These are phyloP conservation scores for Plasmodium reichenowi DNA, from an alignment of 169 alveolate genomes.

Conservation along the genomic window DNA sequence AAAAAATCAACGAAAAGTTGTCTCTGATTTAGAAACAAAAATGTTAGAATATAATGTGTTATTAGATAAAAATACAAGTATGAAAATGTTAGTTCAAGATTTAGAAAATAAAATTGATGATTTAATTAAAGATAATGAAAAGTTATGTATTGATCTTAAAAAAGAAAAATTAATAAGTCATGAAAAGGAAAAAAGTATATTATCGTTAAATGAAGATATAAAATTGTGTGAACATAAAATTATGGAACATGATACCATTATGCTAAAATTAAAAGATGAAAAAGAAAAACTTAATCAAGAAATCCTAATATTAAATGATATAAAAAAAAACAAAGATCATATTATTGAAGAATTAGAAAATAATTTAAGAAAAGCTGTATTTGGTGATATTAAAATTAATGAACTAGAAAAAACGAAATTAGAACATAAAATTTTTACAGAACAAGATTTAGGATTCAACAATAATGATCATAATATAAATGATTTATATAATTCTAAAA, in stretches of 20 bases:
- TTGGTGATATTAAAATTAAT: constrained; percentile 57
- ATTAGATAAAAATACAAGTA: constrained; percentile 75
- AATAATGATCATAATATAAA: constrained; percentile 13
- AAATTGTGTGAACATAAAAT: constrained; percentile 33
- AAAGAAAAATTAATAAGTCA: constrained; percentile 56
- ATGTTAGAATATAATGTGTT: constrained; percentile 75
- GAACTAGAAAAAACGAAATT: constrained; percentile 53
- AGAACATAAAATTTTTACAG: constrained; percentile 53
- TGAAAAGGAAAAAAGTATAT: constrained; percentile 57
- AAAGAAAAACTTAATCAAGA: constrained; percentile 67
- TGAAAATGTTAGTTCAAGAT: constrained; percentile 74
- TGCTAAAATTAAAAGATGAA: constrained; percentile 63
- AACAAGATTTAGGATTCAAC: constrained; percentile 57
- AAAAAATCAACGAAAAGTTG: constrained; percentile 45
- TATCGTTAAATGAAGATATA: constrained; percentile 39
- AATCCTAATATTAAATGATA: constrained; percentile 41
- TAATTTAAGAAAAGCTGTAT: constrained; percentile 75
- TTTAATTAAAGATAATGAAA: constrained; percentile 75
- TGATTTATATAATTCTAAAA: constrained; percentile 25
- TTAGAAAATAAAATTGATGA: constrained; percentile 75
- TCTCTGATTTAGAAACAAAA: constrained; percentile 58
- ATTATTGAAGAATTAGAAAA: constrained; percentile 70
- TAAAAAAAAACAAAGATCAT: constrained; percentile 50
- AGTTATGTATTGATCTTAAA: constrained; percentile 56
- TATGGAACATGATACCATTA: constrained; percentile 21